phyloP scores from a whole-genome alignment of 2,329 filamentous ascomycete genomes.

The Hirsutella rhossiliensis region DNA sequence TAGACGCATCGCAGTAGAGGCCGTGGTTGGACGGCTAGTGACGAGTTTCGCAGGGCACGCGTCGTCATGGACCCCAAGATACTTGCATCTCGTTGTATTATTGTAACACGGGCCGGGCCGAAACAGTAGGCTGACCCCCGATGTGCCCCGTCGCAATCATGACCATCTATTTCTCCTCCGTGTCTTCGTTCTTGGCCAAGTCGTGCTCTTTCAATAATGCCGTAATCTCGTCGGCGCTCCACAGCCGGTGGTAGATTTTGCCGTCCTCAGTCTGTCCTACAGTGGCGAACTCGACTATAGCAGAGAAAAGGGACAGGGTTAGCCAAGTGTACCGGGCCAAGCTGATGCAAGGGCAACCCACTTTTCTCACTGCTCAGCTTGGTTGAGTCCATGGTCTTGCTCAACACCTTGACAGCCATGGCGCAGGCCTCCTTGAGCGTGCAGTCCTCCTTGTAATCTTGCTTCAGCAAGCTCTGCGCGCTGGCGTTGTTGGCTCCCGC shows the following conservation, averaged over 20 bases:
- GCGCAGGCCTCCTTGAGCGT: slow-evolving; percentile 91
- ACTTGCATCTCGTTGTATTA: not conserved
- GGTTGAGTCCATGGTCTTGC: slow-evolving; percentile 99
- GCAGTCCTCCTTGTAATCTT: slow-evolving; percentile 99
- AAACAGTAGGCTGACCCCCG: not conserved
- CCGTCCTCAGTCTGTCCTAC: slow-evolving; percentile 91
- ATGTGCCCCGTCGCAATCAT: not conserved
- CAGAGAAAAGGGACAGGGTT: not conserved
- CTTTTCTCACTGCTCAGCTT: slow-evolving; percentile 99
- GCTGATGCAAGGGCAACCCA: slow-evolving; percentile 30
- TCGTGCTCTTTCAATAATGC: slow-evolving; percentile 90
- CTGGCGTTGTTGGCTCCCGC: slow-evolving; percentile 97
- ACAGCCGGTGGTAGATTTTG: slow-evolving; percentile 96
- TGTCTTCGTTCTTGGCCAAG: slow-evolving; percentile 72
- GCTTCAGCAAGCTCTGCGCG: slow-evolving; percentile 92
- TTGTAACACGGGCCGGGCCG: not conserved
- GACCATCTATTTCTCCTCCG: slow-evolving; percentile 47
- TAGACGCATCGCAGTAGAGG: too few species aligned
- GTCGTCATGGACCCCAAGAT: not conserved
- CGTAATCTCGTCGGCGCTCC: slow-evolving; percentile 94
- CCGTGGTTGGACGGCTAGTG: too few species aligned
- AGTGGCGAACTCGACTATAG: slow-evolving; percentile 87
- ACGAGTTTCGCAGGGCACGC: not conserved
- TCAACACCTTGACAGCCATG: slow-evolving; percentile 95
- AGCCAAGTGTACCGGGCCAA: not conserved